These are phyloP conservation scores for Thalassiosira mediterranea DNA, from an alignment of 352 stramenopile species.

Conservation along the genomic window DNA sequence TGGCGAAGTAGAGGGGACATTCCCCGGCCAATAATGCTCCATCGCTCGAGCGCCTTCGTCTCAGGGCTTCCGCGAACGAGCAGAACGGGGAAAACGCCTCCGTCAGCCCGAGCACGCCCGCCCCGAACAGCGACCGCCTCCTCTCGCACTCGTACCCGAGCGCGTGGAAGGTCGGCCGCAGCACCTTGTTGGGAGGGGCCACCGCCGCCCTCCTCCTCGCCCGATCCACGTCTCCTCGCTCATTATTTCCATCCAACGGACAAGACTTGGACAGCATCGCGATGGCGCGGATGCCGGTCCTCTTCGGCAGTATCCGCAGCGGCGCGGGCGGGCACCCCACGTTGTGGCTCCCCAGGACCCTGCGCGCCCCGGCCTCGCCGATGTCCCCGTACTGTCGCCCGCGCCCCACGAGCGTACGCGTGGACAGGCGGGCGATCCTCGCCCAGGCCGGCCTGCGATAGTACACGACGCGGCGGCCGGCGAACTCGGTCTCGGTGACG, in stretches of 20 bases:
- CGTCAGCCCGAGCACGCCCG: constrained; percentile 65
- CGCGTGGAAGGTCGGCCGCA: constrained; percentile 68
- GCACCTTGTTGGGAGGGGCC: constrained; percentile 60
- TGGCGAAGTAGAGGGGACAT: constrained; percentile 68
- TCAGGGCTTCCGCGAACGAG: constrained; percentile 35
- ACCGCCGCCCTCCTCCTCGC: neutral
- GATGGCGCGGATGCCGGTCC: constrained; percentile 76
- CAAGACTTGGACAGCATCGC: constrained; percentile 66
- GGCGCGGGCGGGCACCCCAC: constrained; percentile 63
- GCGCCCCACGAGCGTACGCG: constrained; percentile 49
- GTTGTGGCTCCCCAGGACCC: constrained; percentile 48
- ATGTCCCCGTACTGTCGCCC: constrained; percentile 53
- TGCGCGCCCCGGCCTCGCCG: constrained; percentile 16
- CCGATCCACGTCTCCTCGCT: neutral
- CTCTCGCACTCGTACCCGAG: constrained; percentile 67
- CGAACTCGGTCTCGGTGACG: constrained; percentile 83
- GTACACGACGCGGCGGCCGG: constrained; percentile 64
- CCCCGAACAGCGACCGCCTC: constrained; percentile 58
- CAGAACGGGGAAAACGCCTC: constrained; percentile 73
- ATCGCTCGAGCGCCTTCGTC: constrained; percentile 1
- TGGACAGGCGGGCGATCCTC: constrained; percentile 65
- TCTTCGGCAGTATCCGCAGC: constrained; percentile 74
- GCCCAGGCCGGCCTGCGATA: constrained; percentile 83
- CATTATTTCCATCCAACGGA: constrained; percentile 22
- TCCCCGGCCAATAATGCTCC: neutral